A percentile compares a stretch with the other conserved stretches of the same genome.
These are phyloP conservation scores for Ophiorrhiza pumila DNA, from an alignment of 257 asterid genomes.

Conservation along the genomic window DNA sequence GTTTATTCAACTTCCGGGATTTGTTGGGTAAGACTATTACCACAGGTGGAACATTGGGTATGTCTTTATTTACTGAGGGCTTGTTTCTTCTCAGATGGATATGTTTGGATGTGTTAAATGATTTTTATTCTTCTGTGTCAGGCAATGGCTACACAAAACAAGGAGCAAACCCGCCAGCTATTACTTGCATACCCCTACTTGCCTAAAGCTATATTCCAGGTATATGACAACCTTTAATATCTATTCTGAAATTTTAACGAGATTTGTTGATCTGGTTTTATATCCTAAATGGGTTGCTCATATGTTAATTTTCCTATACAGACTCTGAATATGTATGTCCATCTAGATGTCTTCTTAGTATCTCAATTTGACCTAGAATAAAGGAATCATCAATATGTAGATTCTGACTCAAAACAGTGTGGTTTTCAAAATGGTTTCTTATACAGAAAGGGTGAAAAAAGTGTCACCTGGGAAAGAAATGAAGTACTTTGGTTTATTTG, in stretches of 20 bases:
- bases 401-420: background rate
- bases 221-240: slow-evolving; percentile 19
- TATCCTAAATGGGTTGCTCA: background rate
- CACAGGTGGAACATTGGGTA: background rate
- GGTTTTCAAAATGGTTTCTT: background rate
- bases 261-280: background rate
- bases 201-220: slow-evolving; percentile 91
- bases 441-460: background rate
- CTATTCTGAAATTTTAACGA: background rate
- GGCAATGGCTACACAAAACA: slow-evolving; percentile 77
- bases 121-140: slow-evolving; percentile 30
- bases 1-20: background rate
- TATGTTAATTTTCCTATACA: background rate
- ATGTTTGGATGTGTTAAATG: slow-evolving; percentile 13
- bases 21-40: background rate
- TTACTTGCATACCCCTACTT: slow-evolving; percentile 65
- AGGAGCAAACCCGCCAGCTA: slow-evolving; percentile 73
- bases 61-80: too few relatives aligned
- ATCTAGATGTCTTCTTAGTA: background rate
- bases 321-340: background rate
- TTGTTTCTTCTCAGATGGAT: background rate
- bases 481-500: background rate
- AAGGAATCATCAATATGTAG: too few relatives aligned
- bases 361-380: background rate
- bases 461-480: background rate